phyloP scores from a whole-genome alignment of 2,329 filamentous ascomycete species.

The Hymenotorrendiella dingleyae region DNA sequence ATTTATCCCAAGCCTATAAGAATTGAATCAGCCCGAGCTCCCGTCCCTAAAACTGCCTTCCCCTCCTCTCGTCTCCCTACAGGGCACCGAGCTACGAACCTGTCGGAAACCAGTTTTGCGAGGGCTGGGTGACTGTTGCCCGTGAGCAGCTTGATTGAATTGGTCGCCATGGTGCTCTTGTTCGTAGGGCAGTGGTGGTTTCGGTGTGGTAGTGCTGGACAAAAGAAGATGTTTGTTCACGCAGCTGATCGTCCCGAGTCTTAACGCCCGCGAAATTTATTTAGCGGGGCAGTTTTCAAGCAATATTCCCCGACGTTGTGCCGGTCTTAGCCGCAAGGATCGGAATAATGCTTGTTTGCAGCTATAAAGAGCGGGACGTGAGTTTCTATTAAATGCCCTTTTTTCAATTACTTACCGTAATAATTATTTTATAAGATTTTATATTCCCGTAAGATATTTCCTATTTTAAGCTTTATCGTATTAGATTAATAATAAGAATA shows the following conservation, averaged over 20 bases:
- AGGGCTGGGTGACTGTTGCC: constrained; percentile 71
- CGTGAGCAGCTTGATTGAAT: constrained; percentile 69
- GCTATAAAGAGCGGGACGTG: too few relatives aligned
- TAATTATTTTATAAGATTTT: too few relatives aligned
- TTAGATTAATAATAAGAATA: too few relatives aligned
- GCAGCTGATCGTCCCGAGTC: too few relatives aligned
- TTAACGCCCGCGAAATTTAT: constrained; percentile 10
- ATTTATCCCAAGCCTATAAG: constrained; percentile 63
- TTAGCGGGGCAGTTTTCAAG: constrained; percentile 13
- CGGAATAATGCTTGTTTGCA: too few relatives aligned
- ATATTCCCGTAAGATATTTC: too few relatives aligned
- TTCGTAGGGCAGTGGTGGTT: neutral
- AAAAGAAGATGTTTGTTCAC: neutral
- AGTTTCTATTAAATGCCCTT: too few relatives aligned
- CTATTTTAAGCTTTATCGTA: too few relatives aligned
- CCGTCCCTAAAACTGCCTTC: neutral
- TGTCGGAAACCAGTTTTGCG: constrained; percentile 52
- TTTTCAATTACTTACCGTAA: too few relatives aligned
- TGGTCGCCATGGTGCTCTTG: constrained; percentile 52
- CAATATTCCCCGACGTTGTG: neutral
- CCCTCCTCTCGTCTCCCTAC: neutral
- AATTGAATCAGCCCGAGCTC: constrained; percentile 1
- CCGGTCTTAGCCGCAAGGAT: neutral
- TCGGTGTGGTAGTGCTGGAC: too few relatives aligned
- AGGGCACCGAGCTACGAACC: constrained; percentile 10